Base-by-base conservation (phyloP, 2,329 filamentous ascomycete species). In the Aspergillus luchuensis region DNA sequence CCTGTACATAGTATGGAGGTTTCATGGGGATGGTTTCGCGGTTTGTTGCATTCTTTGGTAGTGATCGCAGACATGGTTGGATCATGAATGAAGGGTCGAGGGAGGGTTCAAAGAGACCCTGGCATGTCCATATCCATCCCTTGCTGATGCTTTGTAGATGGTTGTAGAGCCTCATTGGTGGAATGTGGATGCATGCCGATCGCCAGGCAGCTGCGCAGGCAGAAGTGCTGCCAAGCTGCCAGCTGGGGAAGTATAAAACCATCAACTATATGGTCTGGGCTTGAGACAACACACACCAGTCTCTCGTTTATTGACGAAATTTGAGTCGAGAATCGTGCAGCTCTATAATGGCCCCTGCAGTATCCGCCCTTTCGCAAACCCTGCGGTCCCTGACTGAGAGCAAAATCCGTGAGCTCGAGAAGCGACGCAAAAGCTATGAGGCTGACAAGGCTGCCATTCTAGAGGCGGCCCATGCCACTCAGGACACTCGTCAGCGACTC, bases 391-490 rank as follows among this genome's bases (percentile, higher is more conserved):
- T 69, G 7, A 69, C 67, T 1, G 19, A 58, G 8, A 68, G 67
- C 54, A 72, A 73, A 39, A 71, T 72, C 39, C 63, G 68, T 17
- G 70, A 73, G 23, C 59, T 73, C 6, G 66, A 68, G 28, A 71
- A 68, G 19, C 66, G 67, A 38, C 66, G 66, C 2, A 56, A 55
- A 10, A 38, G 25, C n/a, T 67, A 65, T 30, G 64, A 68, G 28
- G 23, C 50, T 3, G 56, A 52, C 4, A 72, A 70, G 55, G 33
- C 49, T 11, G 38, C 51, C 5, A 62, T 70, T 2, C 55, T 71
- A 10, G 28, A 36, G 4, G 48, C 53, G 1, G 63, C 64, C 5
- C 41, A 63, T 13, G 43, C 55, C 21, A 39, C 58, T 5, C 23
- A 55, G 0, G 54, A 64, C 17, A 36, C 61, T 8, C 41, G 30